These are phyloP conservation scores for Salvia sclarea DNA, from an alignment of 305 asterid genomes.

Conservation along the genomic window DNA sequence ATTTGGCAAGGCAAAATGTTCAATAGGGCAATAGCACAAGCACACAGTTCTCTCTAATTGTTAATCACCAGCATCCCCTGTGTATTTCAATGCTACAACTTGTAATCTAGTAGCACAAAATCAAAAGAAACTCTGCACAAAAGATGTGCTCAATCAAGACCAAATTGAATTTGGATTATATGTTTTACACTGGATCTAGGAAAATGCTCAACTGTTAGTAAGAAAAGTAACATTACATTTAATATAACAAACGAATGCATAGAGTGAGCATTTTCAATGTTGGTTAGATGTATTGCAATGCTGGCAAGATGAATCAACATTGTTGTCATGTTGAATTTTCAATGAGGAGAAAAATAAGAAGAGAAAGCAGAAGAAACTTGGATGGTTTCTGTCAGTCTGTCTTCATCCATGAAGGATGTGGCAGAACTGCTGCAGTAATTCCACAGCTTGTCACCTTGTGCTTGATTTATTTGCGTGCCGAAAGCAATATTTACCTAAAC, in stretches of 20 bases:
- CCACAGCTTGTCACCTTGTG: not conserved
- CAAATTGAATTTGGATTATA: not conserved
- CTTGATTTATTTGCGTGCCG: not conserved
- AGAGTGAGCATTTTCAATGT: not conserved
- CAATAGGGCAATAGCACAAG: not conserved
- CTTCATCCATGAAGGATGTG: not conserved
- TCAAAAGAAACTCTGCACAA: not conserved
- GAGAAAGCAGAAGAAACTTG: not conserved
- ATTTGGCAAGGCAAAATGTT: not conserved
- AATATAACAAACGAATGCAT: not conserved
- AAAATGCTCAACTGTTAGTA: not conserved
- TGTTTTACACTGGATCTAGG: not conserved
- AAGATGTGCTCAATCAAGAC: not conserved
- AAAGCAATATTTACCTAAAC: not conserved
- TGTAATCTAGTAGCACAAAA: not conserved
- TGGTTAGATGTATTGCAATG: not conserved
- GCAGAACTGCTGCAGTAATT: not conserved
- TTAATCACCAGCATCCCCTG: not conserved
- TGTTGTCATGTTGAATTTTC: not conserved
- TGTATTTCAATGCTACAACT: not conserved
- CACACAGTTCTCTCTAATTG: constrained; percentile 14
- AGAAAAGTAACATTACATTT: not conserved
- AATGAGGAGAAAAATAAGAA: not conserved
- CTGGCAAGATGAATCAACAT: not conserved
- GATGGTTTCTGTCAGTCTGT: constrained; percentile 1